Evolutionary conservation across 2,329 filamentous ascomycete species (phyloP).

Genomic region (Curvularia sp.): DNA sequence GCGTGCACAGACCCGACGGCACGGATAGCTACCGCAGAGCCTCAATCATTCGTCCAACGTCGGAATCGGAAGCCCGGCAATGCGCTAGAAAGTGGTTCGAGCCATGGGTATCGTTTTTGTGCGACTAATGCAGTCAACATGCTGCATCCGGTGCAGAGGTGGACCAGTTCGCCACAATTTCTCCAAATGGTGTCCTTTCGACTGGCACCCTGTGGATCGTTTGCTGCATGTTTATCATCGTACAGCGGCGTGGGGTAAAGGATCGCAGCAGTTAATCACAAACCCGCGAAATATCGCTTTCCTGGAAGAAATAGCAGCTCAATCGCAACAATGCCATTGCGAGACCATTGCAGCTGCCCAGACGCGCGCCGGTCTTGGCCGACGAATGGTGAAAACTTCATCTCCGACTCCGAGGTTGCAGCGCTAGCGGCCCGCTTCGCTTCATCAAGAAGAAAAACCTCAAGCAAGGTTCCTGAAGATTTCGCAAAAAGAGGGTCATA

Average conservation of each 20-base stretch:
- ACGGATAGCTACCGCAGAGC: constrained; percentile 16
- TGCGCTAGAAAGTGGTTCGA: constrained; percentile 3
- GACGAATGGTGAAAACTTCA: constrained; percentile 22
- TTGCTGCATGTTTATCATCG: neutral
- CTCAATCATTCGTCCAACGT: constrained; percentile 11
- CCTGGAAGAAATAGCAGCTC: neutral
- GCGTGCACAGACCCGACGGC: constrained; percentile 5
- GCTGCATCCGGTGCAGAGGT: neutral
- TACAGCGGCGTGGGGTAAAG: neutral
- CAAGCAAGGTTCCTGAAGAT: constrained; percentile 26
- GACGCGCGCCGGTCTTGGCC: constrained; percentile 32
- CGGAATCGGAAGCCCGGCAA: neutral
- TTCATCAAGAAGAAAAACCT: constrained; percentile 20
- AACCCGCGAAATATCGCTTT: neutral
- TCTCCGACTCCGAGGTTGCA: constrained; percentile 29
- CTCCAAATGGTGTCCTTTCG: constrained; percentile 3
- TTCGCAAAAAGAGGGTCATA: constrained; percentile 29
- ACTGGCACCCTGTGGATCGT: neutral
- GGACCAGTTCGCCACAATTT: constrained; percentile 5
- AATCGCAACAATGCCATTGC: neutral
- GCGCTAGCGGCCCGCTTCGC: constrained; percentile 31
- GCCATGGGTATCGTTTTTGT: constrained; percentile 1
- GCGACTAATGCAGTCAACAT: neutral
- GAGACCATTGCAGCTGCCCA: constrained; percentile 2
- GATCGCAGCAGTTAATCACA: neutral